Base-by-base conservation (phyloP, 2,329 filamentous ascomycete genomes). In the Calonectria ilicicola region DNA sequence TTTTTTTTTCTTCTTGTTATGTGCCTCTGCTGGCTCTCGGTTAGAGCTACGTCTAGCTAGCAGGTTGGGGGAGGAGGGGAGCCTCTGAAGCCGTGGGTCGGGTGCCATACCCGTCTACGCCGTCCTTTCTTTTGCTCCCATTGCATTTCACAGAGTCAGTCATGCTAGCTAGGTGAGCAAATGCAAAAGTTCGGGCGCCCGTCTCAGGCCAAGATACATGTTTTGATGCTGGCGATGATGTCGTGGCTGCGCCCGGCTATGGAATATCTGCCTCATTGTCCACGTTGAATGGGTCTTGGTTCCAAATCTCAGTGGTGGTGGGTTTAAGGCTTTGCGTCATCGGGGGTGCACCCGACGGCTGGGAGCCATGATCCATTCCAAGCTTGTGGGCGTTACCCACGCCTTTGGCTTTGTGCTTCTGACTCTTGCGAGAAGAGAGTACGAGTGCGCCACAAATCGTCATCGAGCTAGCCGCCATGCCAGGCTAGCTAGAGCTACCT, bases 241-340 rank as follows among this genome's bases (percentile, higher is more conserved):
- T 60, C 67, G 75, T 79, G 73, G 77, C 76, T 76, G 73, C 69
- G 70, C 63, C 62, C 44, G 51, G 53, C 62, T 40, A 47, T 67
- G 49, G 65, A 35, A 53, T 38, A 47, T 66, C 42, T 65, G 32
- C 51, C 58, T 38, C 27, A 19, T 35, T 69, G 56, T 46, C 53
- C 65, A 74, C 78, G 63, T 71, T 72, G 63, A 38, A 69, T 56
- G 66, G 72, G 72, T 69, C 44, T 71, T 71, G 72, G 47, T 73
- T 56, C 66, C 70, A 66, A 70, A 65, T 72, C 68, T 72, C 73
- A 72, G 40, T 27, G 49, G 60, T 58, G 66, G 60, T 66, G 68
- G 62, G 58, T 42, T 49, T 47, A 62, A 69, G 40, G 58, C 71
- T 70, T 77, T 79, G 72, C 76, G 77, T 79, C 78, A 79, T 79